phyloP scores from a whole-genome alignment of 2,329 filamentous ascomycete species.

The Lomentospora prolificans region DNA sequence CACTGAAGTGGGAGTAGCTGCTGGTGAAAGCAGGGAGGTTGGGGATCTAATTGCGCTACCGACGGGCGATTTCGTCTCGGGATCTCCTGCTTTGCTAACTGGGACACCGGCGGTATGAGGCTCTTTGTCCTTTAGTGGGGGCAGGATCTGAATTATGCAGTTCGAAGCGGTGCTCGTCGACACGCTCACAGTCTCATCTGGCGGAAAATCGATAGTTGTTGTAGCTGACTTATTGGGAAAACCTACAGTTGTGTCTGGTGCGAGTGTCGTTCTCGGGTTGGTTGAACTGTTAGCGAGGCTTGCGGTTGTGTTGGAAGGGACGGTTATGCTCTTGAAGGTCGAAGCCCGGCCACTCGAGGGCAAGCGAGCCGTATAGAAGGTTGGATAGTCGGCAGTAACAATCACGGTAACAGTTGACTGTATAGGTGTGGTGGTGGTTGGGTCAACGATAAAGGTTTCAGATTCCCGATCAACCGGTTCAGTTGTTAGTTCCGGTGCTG shows the following conservation, averaged over 20 bases:
- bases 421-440: neutral
- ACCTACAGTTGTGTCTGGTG: too few relatives aligned
- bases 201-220: neutral
- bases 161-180: slow-evolving; percentile 16
- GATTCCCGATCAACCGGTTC: neutral
- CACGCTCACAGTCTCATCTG: slow-evolving; percentile 16
- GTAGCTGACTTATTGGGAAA: too few relatives aligned
- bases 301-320: too few relatives aligned
- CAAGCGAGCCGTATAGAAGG: neutral
- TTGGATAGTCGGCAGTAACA: neutral
- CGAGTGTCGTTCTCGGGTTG: too few relatives aligned
- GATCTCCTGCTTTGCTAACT: neutral
- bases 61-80: neutral
- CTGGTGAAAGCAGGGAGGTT: neutral
- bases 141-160: slow-evolving; percentile 19
- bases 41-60: neutral
- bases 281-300: too few relatives aligned
- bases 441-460: neutral
- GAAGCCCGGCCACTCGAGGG: too few relatives aligned
- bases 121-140: slow-evolving; percentile 18
- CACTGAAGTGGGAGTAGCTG: neutral
- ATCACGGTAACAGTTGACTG: neutral
- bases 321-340: too few relatives aligned
- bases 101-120: slow-evolving; percentile 21
- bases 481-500: neutral